Base-by-base conservation (phyloP, 1,139 yeast species). In the Suhomyces chickasaworum region DNA sequence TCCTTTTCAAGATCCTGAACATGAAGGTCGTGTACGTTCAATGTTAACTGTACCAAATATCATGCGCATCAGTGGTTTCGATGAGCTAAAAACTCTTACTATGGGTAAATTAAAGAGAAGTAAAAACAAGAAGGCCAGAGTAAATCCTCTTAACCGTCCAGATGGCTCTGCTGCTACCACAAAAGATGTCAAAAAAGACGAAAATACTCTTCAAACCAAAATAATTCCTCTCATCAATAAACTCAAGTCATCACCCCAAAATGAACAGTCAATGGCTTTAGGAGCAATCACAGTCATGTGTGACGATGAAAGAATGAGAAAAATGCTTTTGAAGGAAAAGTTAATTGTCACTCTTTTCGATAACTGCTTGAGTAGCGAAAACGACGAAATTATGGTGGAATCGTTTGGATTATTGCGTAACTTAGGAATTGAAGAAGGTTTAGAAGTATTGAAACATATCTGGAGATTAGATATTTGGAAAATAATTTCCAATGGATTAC, bases 391-490 rank as follows among this genome's bases (percentile, higher is more conserved):
- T 42, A 83, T 86, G 13, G 86, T 87, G 18, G 96, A 87, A 56
- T 77, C 91, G 0, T 86, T 80, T 59, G 97, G 96, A 1, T 71
- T 91, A 42, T 68, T 93, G 53, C 78, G 97, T 61, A 89, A 88
- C 60, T 60, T 91, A 45, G 84, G 86, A 3, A 74, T 89, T 42
- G 96, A 89, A 61, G 96, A 89, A 66, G 98, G 97, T n/a, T 84
- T 89, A 56, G 96, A 89, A 52, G 78, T 89, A 23, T 81, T 90
- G 32, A 78, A 80, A 25, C 81, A 80, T 62, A 65, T 87, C 47
- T 86, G 95, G 88, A 79, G 97, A 63, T 82, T 83, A 22, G 83
- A 86, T 50, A 80, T 93, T 41, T 83, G 96, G 85, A 71, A 78
- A 0, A 66, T 79, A 16, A 71, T 90, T 32, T 78, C 75, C 41